Evolutionary conservation across 768 basidiomycete genomes (phyloP).

Genomic region (Amylocystis lapponica): DNA sequence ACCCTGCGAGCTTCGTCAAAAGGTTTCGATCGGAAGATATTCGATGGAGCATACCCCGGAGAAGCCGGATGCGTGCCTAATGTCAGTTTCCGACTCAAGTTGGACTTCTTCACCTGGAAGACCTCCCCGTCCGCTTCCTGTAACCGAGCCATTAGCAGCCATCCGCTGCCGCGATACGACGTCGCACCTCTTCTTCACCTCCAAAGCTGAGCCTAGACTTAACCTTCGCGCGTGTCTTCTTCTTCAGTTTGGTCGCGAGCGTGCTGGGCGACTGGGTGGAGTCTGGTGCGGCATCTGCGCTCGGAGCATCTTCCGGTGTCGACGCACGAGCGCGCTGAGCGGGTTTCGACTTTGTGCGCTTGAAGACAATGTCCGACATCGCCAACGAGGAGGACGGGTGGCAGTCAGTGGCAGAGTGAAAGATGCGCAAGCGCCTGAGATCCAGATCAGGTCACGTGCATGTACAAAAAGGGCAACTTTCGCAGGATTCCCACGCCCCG

Average conservation of each 20-base stretch:
- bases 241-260: constrained; percentile 64
- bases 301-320: constrained; percentile 28
- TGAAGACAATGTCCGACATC: constrained; percentile 37
- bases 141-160: constrained; percentile 23
- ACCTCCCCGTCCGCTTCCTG: constrained; percentile 57
- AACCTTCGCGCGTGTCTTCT: constrained; percentile 54
- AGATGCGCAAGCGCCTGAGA: no score
- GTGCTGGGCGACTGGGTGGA: constrained; percentile 49
- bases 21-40: background rate
- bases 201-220: constrained; percentile 78
- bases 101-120: constrained; percentile 81
- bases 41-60: constrained; percentile 3
- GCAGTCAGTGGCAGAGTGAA: no score
- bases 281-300: constrained; percentile 9
- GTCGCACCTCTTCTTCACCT: constrained; percentile 53
- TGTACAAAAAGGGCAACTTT: no score
- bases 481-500: constrained; percentile 21
- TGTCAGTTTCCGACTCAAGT: constrained; percentile 58
- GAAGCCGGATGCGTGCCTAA: constrained; percentile 47
- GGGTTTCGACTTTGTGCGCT: constrained; percentile 36
- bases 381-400: background rate
- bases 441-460: no score
- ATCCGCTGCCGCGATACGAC: constrained; percentile 4
- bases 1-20: constrained; percentile 22
- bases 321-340: constrained; percentile 27